These are phyloP conservation scores for Sanghuangporus sanghuang DNA, from an alignment of 1,284 basidiomycete species.

Conservation along the genomic window DNA sequence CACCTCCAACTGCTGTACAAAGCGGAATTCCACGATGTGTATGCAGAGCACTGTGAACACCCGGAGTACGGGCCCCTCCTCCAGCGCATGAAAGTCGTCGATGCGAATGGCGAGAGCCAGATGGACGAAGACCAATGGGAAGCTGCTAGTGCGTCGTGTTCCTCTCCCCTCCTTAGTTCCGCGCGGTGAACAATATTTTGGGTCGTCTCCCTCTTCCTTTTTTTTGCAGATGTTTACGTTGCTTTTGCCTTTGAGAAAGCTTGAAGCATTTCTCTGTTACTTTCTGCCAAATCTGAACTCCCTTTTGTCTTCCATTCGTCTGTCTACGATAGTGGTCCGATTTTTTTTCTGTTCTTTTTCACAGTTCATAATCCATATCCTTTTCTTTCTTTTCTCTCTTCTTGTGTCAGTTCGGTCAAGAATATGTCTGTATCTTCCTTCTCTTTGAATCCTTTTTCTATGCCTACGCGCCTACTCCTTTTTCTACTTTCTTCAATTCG, in stretches of 20 bases:
- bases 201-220: neutral
- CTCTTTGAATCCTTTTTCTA: neutral
- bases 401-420: neutral
- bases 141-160: conserved; percentile 76
- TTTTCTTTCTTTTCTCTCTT: neutral
- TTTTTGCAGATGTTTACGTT: conserved; percentile 67
- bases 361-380: neutral
- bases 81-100: conserved; percentile 84
- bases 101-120: conserved; percentile 75
- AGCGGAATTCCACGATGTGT: conserved; percentile 86
- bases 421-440: neutral
- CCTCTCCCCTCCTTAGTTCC: neutral
- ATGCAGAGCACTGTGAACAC: conserved; percentile 70
- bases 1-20: conserved; percentile 74
- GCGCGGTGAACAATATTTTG: neutral
- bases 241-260: conserved; percentile 79
- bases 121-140: conserved; percentile 96
- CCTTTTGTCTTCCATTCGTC: neutral
- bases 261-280: conserved; percentile 23
- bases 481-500: neutral
- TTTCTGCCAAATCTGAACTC: neutral
- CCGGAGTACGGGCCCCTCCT: conserved; percentile 76
- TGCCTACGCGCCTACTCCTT: too few species aligned
- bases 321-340: neutral
- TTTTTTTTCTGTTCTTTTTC: neutral